Percentiles rank a stretch among this genome's conserved stretches.
Evolutionary conservation across 805 yeast genomes (phyloP).

Genomic region (Metschnikowia gelsemii): DNA sequence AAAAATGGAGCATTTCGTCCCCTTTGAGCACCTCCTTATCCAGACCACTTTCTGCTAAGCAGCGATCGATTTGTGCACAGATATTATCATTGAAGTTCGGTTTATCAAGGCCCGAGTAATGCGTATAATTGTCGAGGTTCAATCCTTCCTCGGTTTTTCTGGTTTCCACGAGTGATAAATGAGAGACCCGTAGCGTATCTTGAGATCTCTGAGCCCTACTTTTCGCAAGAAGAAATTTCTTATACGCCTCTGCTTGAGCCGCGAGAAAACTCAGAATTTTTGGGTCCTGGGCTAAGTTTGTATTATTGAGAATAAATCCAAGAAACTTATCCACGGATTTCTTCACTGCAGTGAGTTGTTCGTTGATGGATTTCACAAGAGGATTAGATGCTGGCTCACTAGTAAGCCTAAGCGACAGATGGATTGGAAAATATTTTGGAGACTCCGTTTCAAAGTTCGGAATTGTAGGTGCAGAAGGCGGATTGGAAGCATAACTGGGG

Average conservation of each 20-base stretch:
- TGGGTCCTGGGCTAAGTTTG: constrained; percentile 13
- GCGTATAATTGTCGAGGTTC: constrained; percentile 14
- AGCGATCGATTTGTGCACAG: too few relatives aligned
- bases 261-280: constrained; percentile 9
- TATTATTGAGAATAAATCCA: constrained; percentile 7
- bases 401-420: constrained; percentile 15
- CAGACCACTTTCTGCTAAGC: too few relatives aligned
- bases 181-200: constrained; percentile 13
- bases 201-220: constrained; percentile 13
- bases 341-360: constrained; percentile 7
- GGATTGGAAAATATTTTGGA: constrained; percentile 20
- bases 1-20: constrained; percentile 23
- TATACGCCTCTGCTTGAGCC: constrained; percentile 13
- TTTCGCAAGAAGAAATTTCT: constrained; percentile 13
- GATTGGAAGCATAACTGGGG: too few relatives aligned
- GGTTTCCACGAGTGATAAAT: constrained; percentile 10
- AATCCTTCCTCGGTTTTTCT: constrained; percentile 16
- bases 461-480: background rate
- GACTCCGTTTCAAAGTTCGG: constrained; percentile 16
- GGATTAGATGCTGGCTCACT: constrained; percentile 16
- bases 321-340: constrained; percentile 15
- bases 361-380: constrained; percentile 16
- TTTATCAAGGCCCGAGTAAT: constrained; percentile 7
- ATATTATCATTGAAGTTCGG: constrained; percentile 18
- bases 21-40: constrained; percentile 7